Base-by-base conservation (phyloP, 345 rosid genomes). In the Hibiscus syriacus region DNA sequence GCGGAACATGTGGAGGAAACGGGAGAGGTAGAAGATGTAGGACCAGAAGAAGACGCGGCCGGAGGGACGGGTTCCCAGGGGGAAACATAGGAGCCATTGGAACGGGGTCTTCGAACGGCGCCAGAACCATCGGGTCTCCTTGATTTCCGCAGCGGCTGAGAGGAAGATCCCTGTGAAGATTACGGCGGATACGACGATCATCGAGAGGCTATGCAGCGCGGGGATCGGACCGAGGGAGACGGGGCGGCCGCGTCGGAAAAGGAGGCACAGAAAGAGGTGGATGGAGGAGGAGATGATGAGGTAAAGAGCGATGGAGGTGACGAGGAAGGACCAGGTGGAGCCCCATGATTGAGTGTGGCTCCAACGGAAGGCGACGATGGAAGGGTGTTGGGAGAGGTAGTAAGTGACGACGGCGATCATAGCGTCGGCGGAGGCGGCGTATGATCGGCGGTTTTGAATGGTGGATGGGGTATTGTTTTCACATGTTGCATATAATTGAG, bases 21-120 rank as follows among this genome's bases (percentile, higher is more conserved):
- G 29, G 11, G 56, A 53, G 5, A 53, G 56, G 56, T 53, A 53
- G 76, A 88, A 93, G n/a, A 78, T 69, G 77, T 93, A 93, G 0
- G 98, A 93, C 98, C 98, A 93, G 80, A 92, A 92, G 81, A 92
- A 92, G 67, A 92, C 98, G 2, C 98, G 96, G 14, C 97, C 98
- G 0, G 98, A 90, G 5, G 97, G 93, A 1, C 97, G 87, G 17
- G 93, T 92, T 0, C 98, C 98, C 14, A 87, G 83, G 0, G 98
- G 98, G 66, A 90, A 92, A 69, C 97, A 92, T 68, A 92, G 93
- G 23, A 92, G 85, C 98, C 98, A 93, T 56, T 90, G 97, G 49
- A 90, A 76, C 1, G 97, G 86, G 56, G 94, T 87, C 32, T 79
- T 83, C 29, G 85, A 70, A 0, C 93, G 85, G 0, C 90, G 77